A percentile compares a stretch with the other conserved stretches of the same genome.
Conservation (phyloP, 2,329 filamentous ascomycete species). For the Sporothrix dimorphospora region DNA sequence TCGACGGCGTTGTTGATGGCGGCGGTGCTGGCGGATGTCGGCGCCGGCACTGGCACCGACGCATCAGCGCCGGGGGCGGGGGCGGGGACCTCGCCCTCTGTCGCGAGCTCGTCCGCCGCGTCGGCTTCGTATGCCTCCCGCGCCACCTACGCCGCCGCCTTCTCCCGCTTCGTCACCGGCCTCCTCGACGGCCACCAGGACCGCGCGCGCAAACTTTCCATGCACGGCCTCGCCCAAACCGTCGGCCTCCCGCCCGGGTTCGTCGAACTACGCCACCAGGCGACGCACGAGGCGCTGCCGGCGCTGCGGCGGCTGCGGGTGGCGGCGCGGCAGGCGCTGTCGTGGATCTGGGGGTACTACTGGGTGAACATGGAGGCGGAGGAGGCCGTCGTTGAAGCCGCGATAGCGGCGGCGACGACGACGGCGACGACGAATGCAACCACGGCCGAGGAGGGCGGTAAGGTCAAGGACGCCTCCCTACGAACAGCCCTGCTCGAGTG, state of each 20-base stretch:
- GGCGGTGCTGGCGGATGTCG: conserved; percentile 66
- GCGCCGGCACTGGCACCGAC: too few species aligned
- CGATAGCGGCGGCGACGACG: conserved; percentile 12
- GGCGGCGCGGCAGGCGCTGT: conserved; percentile 69
- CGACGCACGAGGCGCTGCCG: conserved; percentile 86
- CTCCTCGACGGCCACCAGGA: conserved; percentile 74
- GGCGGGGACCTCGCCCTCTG: background rate
- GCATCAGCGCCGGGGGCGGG: background rate
- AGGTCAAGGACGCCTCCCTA: background rate
- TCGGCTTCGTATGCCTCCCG: conserved; percentile 36
- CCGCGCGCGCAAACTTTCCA: conserved; percentile 68
- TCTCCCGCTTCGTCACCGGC: conserved; percentile 74
- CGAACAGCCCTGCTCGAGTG: background rate
- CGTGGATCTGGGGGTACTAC: conserved; percentile 90
- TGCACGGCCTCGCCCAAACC: conserved; percentile 71
- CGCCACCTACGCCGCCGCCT: conserved; percentile 69
- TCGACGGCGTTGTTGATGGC: conserved; percentile 74
- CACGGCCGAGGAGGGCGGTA: conserved; percentile 22
- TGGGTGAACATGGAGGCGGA: conserved; percentile 60
- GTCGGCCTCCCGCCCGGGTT: conserved; percentile 75
- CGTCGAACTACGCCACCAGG: conserved; percentile 86
- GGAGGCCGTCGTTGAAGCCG: conserved; percentile 18
- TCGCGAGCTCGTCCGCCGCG: background rate
- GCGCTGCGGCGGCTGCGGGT: conserved; percentile 72
- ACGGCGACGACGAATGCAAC: background rate